Conservation (phyloP, 768 basidiomycete species). For the Gautieria morchelliformis region DNA sequence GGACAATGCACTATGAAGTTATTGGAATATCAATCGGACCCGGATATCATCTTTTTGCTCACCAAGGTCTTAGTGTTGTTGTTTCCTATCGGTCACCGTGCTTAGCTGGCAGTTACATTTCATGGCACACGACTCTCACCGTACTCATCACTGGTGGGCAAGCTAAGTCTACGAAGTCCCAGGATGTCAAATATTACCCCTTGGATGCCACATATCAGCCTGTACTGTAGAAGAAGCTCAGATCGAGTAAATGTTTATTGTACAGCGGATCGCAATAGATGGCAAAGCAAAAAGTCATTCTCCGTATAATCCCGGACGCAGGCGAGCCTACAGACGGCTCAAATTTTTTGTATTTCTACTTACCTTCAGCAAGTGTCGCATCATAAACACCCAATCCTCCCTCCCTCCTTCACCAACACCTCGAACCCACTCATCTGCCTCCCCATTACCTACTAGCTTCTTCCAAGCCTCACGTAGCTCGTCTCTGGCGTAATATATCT, state of each 20-base stretch:
- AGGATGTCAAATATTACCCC: too few species aligned
- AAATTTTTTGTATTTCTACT: not conserved
- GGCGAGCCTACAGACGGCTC: too few species aligned
- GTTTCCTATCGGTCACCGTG: constrained; percentile 18
- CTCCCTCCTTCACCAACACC: constrained; percentile 50
- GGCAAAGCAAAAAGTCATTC: too few species aligned
- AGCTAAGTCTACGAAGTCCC: too few species aligned
- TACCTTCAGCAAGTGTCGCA: not conserved
- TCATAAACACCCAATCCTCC: constrained; percentile 42
- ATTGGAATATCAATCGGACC: constrained; percentile 15
- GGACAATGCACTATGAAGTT: constrained; percentile 11
- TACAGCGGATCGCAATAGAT: too few species aligned
- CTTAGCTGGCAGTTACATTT: too few species aligned
- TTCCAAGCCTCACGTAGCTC: constrained; percentile 49
- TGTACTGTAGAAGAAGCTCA: too few species aligned
- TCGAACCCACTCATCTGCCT: constrained; percentile 49
- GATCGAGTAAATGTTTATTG: too few species aligned
- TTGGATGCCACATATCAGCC: too few species aligned
- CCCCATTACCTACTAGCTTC: constrained; percentile 42
- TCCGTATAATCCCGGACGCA: too few species aligned
- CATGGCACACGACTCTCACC: too few species aligned
- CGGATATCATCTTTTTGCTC: constrained; percentile 13
- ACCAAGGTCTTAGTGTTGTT: constrained; percentile 15
- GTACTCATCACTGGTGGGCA: too few species aligned
- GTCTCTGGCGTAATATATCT: constrained; percentile 39